phyloP scores from a whole-genome alignment of 2,329 filamentous ascomycete species.

The Salinomyces thailandicus region DNA sequence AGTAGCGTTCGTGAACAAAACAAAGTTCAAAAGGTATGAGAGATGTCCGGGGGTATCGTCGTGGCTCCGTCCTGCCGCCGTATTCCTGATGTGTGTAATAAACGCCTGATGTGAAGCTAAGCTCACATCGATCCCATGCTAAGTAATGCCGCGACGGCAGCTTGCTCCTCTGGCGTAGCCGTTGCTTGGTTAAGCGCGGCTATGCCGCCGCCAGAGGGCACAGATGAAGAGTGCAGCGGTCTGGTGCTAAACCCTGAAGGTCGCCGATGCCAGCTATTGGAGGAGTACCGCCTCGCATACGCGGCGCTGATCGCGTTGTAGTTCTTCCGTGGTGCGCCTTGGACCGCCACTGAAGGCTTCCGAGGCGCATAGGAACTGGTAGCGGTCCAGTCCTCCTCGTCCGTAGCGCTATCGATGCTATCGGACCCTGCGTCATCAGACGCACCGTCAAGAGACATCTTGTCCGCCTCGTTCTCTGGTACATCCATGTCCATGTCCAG shows the following conservation, averaged over 20 bases:
- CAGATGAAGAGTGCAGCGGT: slow-evolving; percentile 13
- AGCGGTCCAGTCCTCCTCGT: slow-evolving; percentile 91
- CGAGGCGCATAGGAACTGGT: slow-evolving; percentile 79
- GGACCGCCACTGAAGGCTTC: slow-evolving; percentile 41
- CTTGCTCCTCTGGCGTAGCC: slow-evolving; percentile 60
- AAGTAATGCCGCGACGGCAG: slow-evolving; percentile 70
- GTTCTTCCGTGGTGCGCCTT: slow-evolving; percentile 17
- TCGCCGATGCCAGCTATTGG: slow-evolving; percentile 15
- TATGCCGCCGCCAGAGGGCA: slow-evolving; percentile 10
- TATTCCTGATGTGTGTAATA: background rate
- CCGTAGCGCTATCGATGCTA: slow-evolving; percentile 58
- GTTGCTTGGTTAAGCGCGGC: slow-evolving; percentile 6
- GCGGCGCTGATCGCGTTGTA: slow-evolving; percentile 22
- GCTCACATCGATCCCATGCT: slow-evolving; percentile 59
- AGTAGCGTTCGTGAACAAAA: slow-evolving; percentile 17
- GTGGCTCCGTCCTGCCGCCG: background rate
- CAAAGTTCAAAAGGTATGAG: slow-evolving; percentile 3
- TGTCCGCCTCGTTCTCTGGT: slow-evolving; percentile 79
- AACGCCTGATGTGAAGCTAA: slow-evolving; percentile 3
- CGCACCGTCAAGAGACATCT: slow-evolving; percentile 77
- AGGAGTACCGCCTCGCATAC: slow-evolving; percentile 19
- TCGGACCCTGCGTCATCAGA: slow-evolving; percentile 53
- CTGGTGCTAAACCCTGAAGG: slow-evolving; percentile 10
- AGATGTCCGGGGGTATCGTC: background rate
- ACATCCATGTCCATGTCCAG: slow-evolving; percentile 49